phyloP scores from a whole-genome alignment of 176 grass and related monocot genomes.

The Oryza officinalis region DNA sequence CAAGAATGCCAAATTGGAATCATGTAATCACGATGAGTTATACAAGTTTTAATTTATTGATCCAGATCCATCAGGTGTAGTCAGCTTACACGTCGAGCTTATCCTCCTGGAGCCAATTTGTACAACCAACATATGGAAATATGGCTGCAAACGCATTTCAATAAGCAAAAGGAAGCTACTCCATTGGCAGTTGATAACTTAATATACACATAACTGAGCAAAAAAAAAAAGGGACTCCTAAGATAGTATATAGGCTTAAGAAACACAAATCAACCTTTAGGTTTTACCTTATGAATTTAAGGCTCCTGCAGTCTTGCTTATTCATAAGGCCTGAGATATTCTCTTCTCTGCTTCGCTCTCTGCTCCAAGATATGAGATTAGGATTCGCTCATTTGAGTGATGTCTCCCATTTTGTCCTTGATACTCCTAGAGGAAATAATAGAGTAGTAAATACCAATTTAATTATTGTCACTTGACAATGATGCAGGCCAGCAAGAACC shows the following conservation, averaged over 20 bases:
- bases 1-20: conserved; percentile 21
- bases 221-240: neutral
- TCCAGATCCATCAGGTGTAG: conserved; percentile 2
- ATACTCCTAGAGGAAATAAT: neutral
- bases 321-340: neutral
- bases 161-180: neutral
- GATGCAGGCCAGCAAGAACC: neutral
- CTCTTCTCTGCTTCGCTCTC: neutral
- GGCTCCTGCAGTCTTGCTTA: neutral
- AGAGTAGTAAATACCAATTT: neutral
- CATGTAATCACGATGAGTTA: neutral
- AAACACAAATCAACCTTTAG: neutral
- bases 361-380: neutral
- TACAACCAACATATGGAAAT: conserved; percentile 10
- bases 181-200: neutral
- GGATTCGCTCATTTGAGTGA: neutral
- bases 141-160: neutral
- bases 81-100: conserved; percentile 31
- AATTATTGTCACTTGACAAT: conserved; percentile 17
- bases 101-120: conserved; percentile 27
- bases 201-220: neutral
- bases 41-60: conserved; percentile 10
- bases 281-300: neutral
- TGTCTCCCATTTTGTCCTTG: neutral
- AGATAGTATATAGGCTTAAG: neutral